Conservation (phyloP, 495 filamentous ascomycete genomes). For the Aspergillus olivimuriae region DNA sequence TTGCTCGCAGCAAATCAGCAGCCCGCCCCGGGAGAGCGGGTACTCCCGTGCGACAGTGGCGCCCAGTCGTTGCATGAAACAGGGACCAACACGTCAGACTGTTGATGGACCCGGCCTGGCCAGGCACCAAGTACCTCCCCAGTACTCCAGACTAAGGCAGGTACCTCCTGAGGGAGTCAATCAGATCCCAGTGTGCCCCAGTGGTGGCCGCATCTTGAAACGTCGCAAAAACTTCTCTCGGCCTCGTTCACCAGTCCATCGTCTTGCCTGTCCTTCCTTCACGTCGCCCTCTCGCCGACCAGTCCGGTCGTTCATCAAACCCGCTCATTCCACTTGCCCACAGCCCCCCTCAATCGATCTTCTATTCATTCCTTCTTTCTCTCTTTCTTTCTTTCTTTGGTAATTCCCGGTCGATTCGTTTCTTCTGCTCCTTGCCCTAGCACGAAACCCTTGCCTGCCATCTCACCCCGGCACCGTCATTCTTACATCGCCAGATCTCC, state of each 20-base stretch:
- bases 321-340: too few species aligned
- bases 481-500: too few species aligned
- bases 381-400: background rate
- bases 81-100: too few species aligned
- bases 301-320: too few species aligned
- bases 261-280: background rate
- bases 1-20: slow-evolving; percentile 1
- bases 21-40: slow-evolving; percentile 1
- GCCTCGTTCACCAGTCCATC: background rate
- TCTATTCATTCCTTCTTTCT: background rate
- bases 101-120: too few species aligned
- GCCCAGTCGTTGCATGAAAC: slow-evolving; percentile 8
- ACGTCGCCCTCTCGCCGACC: background rate
- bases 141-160: slow-evolving; percentile 2
- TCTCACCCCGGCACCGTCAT: too few species aligned
- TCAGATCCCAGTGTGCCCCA: too few species aligned
- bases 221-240: background rate
- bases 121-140: background rate
- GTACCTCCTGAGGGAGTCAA: too few species aligned
- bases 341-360: background rate
- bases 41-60: slow-evolving; percentile 11
- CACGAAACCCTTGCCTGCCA: too few species aligned
- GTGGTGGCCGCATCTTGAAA: too few species aligned
- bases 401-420: background rate
- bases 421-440: background rate